Base-by-base conservation (phyloP, 768 basidiomycete species). In the Boletus coccyginus region DNA sequence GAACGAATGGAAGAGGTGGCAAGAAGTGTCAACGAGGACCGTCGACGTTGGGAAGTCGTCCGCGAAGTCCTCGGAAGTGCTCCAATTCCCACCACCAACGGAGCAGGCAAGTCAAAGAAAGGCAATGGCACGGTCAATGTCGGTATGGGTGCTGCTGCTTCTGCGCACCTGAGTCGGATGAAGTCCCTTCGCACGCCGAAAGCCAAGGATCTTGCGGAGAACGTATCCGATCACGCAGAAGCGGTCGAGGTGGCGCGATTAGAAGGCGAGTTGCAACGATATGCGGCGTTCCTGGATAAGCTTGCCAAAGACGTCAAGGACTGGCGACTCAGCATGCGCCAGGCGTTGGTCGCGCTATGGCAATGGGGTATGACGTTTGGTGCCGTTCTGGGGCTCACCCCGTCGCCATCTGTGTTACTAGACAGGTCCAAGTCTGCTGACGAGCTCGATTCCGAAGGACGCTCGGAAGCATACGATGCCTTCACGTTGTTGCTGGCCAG, bases 31-130 rank as follows among this genome's bases (percentile, higher is more conserved):
- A 94, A 94, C 52, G 92, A 94, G 66, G 87, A 83, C 17, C 75
- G 88, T 55, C 74, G 91, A 52, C 75, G 90, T 13, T 82, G 83
- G 50, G 92, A 94, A 69, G 87, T 92, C 39, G 84, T 94, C 9
- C 87, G 85, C 61, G 87, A 87, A 61, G 87, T 90, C 36, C 76
- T 93, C 40, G 77, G 73, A 55, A 72, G 75, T 39, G 57, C 66
- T 0, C 75, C 69, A 4, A 65, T 73, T 7, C 62, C 72, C 65
- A 67, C 62, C 49, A 51, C 76, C 67, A 74, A 74, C 63, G 72
- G 73, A 57, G 69, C 73, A 9, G 70, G 78, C 63, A 74, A 75
- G 50, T 65, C 66, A 40, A 66, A 74, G 69, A 70, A 71, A 66
- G 67, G 76, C 61, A 74, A 73, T 51, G 68, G 69, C 42, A 64